Evolutionary conservation across 495 filamentous ascomycete genomes (phyloP).

Genomic region (Hyaloscypha bicolor): DNA sequence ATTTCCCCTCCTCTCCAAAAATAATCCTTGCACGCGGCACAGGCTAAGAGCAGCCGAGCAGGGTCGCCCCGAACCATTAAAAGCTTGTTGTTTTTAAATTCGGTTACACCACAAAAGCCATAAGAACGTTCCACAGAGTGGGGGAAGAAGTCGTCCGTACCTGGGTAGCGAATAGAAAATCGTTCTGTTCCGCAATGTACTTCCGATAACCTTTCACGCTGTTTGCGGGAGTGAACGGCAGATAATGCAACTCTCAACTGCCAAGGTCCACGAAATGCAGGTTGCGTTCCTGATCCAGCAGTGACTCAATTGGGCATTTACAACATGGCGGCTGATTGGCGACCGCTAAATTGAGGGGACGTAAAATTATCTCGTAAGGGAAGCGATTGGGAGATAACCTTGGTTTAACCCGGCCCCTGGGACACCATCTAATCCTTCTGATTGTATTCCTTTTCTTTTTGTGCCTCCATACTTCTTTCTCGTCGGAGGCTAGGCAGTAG

Average conservation of each 20-base stretch:
- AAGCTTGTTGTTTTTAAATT: background rate
- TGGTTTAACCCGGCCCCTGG: background rate
- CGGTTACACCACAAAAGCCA: too few species aligned
- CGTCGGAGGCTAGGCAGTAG: background rate
- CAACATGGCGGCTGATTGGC: background rate
- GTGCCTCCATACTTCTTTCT: background rate
- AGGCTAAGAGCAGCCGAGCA: background rate
- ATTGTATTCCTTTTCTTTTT: background rate
- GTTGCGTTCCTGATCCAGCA: background rate
- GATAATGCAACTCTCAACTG: background rate
- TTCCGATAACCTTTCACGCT: too few species aligned
- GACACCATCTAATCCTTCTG: background rate
- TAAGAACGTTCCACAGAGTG: too few species aligned
- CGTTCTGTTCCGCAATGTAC: too few species aligned
- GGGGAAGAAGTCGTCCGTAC: too few species aligned
- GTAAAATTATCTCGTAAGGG: background rate
- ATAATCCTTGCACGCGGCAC: background rate
- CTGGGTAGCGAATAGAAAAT: too few species aligned
- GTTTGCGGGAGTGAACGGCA: background rate
- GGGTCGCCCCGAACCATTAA: background rate
- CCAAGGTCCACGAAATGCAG: background rate
- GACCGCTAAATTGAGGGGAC: background rate
- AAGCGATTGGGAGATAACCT: background rate
- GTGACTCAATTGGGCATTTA: background rate
- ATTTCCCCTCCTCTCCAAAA: background rate